These are phyloP conservation scores for Tanacetum coccineum DNA, from an alignment of 129 eudicot species.

Conservation along the genomic window DNA sequence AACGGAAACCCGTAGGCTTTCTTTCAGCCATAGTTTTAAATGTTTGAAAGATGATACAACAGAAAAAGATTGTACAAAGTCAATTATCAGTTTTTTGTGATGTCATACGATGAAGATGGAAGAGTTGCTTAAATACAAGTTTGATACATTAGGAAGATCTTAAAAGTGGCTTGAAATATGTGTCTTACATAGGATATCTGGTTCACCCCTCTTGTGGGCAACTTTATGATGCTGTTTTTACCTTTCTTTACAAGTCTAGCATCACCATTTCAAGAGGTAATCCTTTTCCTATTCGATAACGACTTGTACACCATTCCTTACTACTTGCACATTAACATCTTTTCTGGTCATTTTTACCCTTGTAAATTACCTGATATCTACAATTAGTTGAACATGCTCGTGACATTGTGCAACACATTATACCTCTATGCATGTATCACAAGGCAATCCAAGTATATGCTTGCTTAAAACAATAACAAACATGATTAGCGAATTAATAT, in stretches of 20 bases:
- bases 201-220: slow-evolving; percentile 30
- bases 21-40: slow-evolving; percentile 48
- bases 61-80: slow-evolving; percentile 6
- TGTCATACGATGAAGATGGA: slow-evolving; percentile 16
- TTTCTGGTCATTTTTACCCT: not conserved
- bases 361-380: not conserved
- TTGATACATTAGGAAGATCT: slow-evolving; percentile 42
- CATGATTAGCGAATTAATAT: not conserved
- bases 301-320: slow-evolving; percentile 15
- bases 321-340: not conserved
- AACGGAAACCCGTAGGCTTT: slow-evolving; percentile 48
- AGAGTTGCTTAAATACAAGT: slow-evolving; percentile 26
- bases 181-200: not conserved
- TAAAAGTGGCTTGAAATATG: slow-evolving; percentile 11
- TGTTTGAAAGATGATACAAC: not conserved
- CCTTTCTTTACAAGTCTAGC: slow-evolving; percentile 37
- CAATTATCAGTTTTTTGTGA: slow-evolving; percentile 6
- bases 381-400: not conserved
- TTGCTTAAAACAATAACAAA: slow-evolving; percentile 9
- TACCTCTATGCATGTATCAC: not conserved
- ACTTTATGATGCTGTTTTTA: slow-evolving; percentile 30
- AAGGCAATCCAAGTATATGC: slow-evolving; percentile 18
- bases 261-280: slow-evolving; percentile 29
- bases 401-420: not conserved
- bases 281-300: slow-evolving; percentile 3